These are phyloP conservation scores for Silene uniflora DNA, from an alignment of 148 eudicot species.

Conservation along the genomic window DNA sequence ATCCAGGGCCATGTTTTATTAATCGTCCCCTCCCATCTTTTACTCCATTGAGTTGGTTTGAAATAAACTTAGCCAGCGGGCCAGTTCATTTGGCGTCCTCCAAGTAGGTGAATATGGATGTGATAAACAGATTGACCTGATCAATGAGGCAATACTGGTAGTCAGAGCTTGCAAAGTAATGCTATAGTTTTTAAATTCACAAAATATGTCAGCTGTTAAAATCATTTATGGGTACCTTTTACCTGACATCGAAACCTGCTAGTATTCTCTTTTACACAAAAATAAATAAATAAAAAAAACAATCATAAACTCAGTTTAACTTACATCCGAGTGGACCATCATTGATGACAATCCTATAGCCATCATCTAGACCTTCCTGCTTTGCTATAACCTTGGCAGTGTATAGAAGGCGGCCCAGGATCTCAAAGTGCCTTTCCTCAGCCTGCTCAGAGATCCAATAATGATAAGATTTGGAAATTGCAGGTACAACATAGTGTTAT, in stretches of 20 bases:
- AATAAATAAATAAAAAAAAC: neutral
- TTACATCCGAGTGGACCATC: conserved; percentile 85
- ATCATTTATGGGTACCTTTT: too few relatives aligned
- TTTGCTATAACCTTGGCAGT: conserved; percentile 78
- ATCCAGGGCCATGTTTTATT: neutral
- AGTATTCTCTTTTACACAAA: too few relatives aligned
- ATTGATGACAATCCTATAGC: conserved; percentile 79
- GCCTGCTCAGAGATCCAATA: conserved; percentile 43
- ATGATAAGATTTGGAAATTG: neutral
- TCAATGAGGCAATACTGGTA: conserved; percentile 9
- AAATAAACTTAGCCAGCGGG: conserved; percentile 68
- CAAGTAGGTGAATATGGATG: conserved; percentile 81
- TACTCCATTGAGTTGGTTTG: neutral
- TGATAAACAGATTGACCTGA: conserved; percentile 93
- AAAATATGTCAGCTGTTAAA: too few relatives aligned
- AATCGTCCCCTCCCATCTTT: neutral
- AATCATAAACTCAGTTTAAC: conserved; percentile 18
- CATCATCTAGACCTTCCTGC: conserved; percentile 89
- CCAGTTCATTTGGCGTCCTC: conserved; percentile 98
- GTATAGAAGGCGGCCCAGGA: conserved; percentile 77
- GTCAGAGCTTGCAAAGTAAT: neutral
- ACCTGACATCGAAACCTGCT: too few relatives aligned
- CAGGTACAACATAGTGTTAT: neutral
- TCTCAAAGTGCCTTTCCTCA: conserved; percentile 74
- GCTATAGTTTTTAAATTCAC: neutral